Evolutionary conservation across 192 early-diverging fungal genomes (phyloP).

Genomic region (Backusella tuberculispora): DNA sequence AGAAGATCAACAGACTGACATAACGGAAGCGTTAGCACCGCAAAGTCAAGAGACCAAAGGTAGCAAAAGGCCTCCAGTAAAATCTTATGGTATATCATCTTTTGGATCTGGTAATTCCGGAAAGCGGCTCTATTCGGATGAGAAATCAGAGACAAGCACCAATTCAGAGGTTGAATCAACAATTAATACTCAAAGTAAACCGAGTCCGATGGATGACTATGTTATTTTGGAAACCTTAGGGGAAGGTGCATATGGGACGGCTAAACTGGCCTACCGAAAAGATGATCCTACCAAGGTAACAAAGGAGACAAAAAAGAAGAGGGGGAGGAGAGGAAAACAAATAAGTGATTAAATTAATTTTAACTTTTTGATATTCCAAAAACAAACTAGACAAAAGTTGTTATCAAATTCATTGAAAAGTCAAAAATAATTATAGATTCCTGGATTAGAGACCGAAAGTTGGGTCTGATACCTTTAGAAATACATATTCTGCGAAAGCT

Average conservation of each 20-base stretch:
- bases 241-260: constrained; percentile 71
- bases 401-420: constrained; percentile 74
- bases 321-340: neutral
- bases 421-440: constrained; percentile 59
- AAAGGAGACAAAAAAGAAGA: neutral
- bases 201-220: constrained; percentile 49
- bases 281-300: constrained; percentile 52
- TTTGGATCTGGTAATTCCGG: constrained; percentile 16
- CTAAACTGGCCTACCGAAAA: constrained; percentile 58
- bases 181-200: constrained; percentile 1
- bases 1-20: neutral
- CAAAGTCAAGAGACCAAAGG: neutral
- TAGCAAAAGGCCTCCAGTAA: constrained; percentile 5
- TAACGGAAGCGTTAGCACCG: neutral
- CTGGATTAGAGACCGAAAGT: constrained; percentile 53
- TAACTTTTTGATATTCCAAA: constrained; percentile 15
- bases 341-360: neutral
- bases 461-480: constrained; percentile 70
- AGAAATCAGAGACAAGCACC: neutral
- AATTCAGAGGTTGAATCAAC: neutral
- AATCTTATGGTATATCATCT: constrained; percentile 18
- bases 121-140: neutral
- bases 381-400: constrained; percentile 43
- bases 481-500: constrained; percentile 68
- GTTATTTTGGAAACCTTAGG: constrained; percentile 62